Base-by-base conservation (phyloP, 768 basidiomycete genomes). In the Tricholomella constricta region DNA sequence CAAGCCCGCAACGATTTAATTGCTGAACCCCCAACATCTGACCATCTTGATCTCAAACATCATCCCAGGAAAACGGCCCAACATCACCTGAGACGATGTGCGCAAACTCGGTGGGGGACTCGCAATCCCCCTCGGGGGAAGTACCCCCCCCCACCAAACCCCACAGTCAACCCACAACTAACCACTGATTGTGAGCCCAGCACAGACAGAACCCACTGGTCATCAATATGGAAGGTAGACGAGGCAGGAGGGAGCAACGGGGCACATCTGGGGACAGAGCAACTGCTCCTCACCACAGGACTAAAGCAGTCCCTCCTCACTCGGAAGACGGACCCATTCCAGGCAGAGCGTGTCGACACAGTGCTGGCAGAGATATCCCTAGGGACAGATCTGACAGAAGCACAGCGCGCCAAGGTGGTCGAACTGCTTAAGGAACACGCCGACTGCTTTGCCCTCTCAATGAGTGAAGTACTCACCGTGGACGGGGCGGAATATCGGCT, bases 381-480 rank as follows among this genome's bases (percentile, higher is more conserved):
- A 6, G 73, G 74, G 1, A 5, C 15, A 0, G 72, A 77, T 42
- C 46, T 78, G 0, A 61, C 62, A 0, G 22, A 35, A 5, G 58
- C 48, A 1, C 58, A 79, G 45, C 42, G 56, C 1, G n/a, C 12
- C 11, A 20, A 58, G 15, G 67, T 77, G 0, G 20, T 38, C 0
- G 44, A 27, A 0, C 42, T 75, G 2, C 29, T 78, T 0, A 20
- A 2, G 0, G 54, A 69, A 36, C 73, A 63, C 50, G 71, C 76
- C 0, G 75, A 78, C 54, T 61, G 65, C 34, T 80, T 76, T 51
- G 72, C n/a, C n/a, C n/a, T n/a, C n/a, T n/a, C n/a, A n/a, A n/a
- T n/a, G n/a, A n/a, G n/a, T n/a, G n/a, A n/a, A 50, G 74, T 78
- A 2, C 42, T 52, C 57, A 1, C 35, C 31, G 67, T 77, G 0